Base-by-base conservation (phyloP, 1,284 basidiomycete genomes). In the Trametes pubescens region DNA sequence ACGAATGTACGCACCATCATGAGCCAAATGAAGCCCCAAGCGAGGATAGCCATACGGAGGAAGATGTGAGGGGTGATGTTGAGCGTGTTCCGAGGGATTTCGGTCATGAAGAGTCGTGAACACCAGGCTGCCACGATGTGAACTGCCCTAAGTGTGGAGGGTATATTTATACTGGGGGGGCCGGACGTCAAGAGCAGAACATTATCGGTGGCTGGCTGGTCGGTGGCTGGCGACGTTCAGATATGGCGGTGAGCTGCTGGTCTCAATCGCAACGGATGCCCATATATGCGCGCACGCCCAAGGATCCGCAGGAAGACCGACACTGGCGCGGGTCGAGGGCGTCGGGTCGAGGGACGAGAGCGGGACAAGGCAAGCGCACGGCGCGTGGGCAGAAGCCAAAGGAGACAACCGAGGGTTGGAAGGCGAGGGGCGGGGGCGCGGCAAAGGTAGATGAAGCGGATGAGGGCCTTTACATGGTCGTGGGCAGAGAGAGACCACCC, bases 101-200 rank as follows among this genome's bases (percentile, higher is more conserved):
- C 22, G 46, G 47, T 61, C 60, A 61, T 61, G 53, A 54, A 61
- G 53, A 54, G 54, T 61, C 60, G 60, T 61, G 48, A 51, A 44
- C 22, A 26, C 32, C 2, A 3, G 18, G 35, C 26, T 26, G 44
- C 54, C 40, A 37, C 46, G 54, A 34, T 24, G 53, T 22, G 26
- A 7, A 35, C 52, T n/a, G 37, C 24, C 10, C 24, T 18, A 38
- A 55, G 29, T 26, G 24, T 22, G n/a, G 47, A 22, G 60, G 60
- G 53, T 61, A 61, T 61, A 56, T 37, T 40, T 55, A 43, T 44
- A 11, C 14, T 43, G 52, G 14, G 37, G 14, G 37, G 18, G 9
- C 13, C 11, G 22, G 47, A 21, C 22, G 21, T 56, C 54, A 56
- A 18, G 44, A 51, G 40, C n/a, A 61, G 48, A 38, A 18, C 60